Evolutionary conservation across 345 rosid genomes (phyloP), one percentile per base, ranked within the genome.

Genomic region (Microcos paniculata): DNA sequence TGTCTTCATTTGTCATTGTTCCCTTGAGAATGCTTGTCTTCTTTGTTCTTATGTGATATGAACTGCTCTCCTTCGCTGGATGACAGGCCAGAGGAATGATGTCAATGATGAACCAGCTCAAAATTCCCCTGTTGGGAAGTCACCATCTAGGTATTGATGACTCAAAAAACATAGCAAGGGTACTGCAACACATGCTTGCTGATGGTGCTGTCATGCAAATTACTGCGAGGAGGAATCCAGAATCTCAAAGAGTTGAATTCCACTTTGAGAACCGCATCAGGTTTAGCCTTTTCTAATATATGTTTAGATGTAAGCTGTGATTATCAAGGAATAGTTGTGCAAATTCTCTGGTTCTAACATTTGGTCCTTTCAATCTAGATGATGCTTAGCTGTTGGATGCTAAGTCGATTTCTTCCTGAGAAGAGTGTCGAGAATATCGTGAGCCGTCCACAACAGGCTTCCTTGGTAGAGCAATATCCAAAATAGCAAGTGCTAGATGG

Each of bases 91-190:
- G 87, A 78, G 99, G 99, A 78, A 95, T 95, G 99, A 87, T 87
- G 85, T 65, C 92, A n/a, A 95, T 95, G 98, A 88, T 95, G 96
- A 87, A 75, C 76, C 94, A 90, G 66, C 90, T 87, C 62, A 84
- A 77, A 69, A 85, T 95, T 72, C 90, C 82, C 31, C 77, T 82
- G 51, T 74, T 83, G 64, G 99, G 99, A 70, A 87, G 93, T 83
- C 99, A 95, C 80, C 99, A 95, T 88, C 83, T 95, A 0, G 99
- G 99, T 28, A 76, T 95, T 49, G 99, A 95, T 64, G 99, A 93
- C 78, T 80, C 98, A 0, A 91, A 90, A 86, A 95, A 91, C 80
- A 90, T 93, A 51, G 90, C 94, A n/a, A 90, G 91, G 70, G 95
- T 93, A 70, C 84, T 93, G 84, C 91, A 89, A 69, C 89, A 81